A percentile compares a stretch with the other conserved stretches of the same genome.
Conservation (phyloP, 805 yeast genomes). For the Saccharomycopsis capsularis region DNA sequence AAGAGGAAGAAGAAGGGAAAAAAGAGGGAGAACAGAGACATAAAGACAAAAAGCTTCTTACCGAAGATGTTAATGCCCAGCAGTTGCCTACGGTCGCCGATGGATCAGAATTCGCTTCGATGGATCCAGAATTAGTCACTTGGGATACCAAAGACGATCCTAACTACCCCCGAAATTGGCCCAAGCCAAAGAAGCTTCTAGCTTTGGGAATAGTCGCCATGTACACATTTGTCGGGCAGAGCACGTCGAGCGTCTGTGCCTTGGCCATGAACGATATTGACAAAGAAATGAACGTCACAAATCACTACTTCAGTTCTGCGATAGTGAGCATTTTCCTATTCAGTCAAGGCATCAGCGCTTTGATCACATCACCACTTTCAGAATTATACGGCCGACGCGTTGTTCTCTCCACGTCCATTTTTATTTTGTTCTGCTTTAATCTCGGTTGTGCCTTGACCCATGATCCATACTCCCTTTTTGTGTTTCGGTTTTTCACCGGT, state of each 20-base stretch:
- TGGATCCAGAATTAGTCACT: slow-evolving; percentile 62
- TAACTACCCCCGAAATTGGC: slow-evolving; percentile 60
- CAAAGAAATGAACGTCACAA: slow-evolving; percentile 36
- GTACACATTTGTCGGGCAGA: slow-evolving; percentile 54
- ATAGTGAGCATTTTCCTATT: slow-evolving; percentile 60
- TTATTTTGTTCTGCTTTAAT: slow-evolving; percentile 42
- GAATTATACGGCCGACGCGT: slow-evolving; percentile 58
- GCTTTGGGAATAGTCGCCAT: slow-evolving; percentile 42
- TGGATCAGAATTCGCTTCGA: slow-evolving; percentile 45
- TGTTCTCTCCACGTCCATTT: slow-evolving; percentile 46
- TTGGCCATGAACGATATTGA: slow-evolving; percentile 51
- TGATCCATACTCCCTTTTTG: slow-evolving; percentile 47
- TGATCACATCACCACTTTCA: slow-evolving; percentile 59
- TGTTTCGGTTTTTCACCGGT: slow-evolving; percentile 58
- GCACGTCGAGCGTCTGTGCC: slow-evolving; percentile 55
- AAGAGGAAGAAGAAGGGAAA: neutral
- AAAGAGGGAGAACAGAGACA: neutral
- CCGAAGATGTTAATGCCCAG: slow-evolving; percentile 5
- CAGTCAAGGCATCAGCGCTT: slow-evolving; percentile 64
- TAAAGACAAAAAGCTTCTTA: neutral
- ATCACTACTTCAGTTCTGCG: slow-evolving; percentile 39
- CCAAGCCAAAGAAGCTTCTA: slow-evolving; percentile 33
- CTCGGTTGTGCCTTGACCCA: slow-evolving; percentile 57
- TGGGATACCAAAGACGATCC: slow-evolving; percentile 63
- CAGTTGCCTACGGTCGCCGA: slow-evolving; percentile 31